Conservation (phyloP, 495 filamentous ascomycete genomes). For the Hypoxylon fuscum region DNA sequence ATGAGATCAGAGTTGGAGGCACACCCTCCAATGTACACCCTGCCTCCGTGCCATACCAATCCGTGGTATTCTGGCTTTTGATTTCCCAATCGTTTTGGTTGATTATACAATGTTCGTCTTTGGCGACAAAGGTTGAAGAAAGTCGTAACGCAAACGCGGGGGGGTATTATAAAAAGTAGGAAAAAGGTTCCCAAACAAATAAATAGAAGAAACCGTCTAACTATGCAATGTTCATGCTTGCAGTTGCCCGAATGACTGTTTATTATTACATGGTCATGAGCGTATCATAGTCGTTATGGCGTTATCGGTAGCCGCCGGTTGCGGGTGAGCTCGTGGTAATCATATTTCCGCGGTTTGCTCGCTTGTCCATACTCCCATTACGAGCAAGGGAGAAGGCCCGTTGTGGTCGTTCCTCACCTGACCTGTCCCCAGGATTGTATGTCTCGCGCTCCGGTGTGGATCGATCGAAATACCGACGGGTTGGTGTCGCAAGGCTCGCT, state of each 20-base stretch:
- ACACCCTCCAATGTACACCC: constrained; percentile 5
- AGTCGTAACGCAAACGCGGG: constrained; percentile 34
- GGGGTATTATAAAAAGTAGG: constrained; percentile 27
- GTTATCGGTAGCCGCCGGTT: constrained; percentile 34
- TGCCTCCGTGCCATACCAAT: constrained; percentile 13
- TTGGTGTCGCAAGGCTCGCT: constrained; percentile 33
- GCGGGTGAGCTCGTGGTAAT: constrained; percentile 44
- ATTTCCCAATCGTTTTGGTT: constrained; percentile 17
- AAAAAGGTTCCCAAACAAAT: constrained; percentile 11
- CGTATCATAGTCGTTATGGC: constrained; percentile 38
- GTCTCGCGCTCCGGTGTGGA: constrained; percentile 51
- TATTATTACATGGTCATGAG: constrained; percentile 45
- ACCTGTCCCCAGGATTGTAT: constrained; percentile 47
- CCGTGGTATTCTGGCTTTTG: constrained; percentile 9
- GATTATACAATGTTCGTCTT: constrained; percentile 24
- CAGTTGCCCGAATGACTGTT: constrained; percentile 30
- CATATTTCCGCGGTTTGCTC: constrained; percentile 48
- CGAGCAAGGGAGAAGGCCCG: constrained; percentile 54
- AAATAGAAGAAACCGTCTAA: constrained; percentile 31
- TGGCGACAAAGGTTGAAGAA: constrained; percentile 12
- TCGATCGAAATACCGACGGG: constrained; percentile 59
- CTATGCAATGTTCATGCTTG: constrained; percentile 31
- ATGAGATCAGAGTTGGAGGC: not conserved
- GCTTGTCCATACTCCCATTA: constrained; percentile 51
- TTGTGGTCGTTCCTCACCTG: constrained; percentile 52